phyloP scores from a whole-genome alignment of 306 rosid genomes.

The Prosopis cineraria region DNA sequence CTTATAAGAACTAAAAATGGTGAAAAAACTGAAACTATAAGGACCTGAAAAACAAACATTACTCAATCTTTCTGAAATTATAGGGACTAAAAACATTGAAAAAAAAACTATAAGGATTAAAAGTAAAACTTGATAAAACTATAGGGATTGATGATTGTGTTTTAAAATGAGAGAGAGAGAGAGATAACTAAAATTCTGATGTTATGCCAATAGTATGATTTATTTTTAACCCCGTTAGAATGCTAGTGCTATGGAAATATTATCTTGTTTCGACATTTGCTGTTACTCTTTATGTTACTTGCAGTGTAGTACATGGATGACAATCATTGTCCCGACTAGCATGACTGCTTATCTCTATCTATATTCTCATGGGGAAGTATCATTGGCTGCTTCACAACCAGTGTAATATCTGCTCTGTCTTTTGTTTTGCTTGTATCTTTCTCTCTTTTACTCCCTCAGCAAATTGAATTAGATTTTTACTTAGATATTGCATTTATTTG shows the following conservation, averaged over 20 bases:
- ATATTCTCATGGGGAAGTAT: slow-evolving; percentile 97
- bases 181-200: background rate
- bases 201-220: slow-evolving; percentile 16
- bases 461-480: slow-evolving; percentile 23
- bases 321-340: slow-evolving; percentile 90
- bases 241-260: slow-evolving; percentile 17
- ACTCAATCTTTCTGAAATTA: too few species aligned
- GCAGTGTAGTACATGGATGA: slow-evolving; percentile 99
- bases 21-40: too few species aligned
- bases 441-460: slow-evolving; percentile 9
- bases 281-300: slow-evolving; percentile 35
- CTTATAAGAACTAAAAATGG: too few species aligned
- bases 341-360: slow-evolving; percentile 98
- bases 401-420: slow-evolving; percentile 48
- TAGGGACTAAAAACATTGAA: too few species aligned
- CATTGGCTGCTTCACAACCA: slow-evolving; percentile 96
- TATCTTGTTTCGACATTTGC: slow-evolving; percentile 26
- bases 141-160: too few species aligned
- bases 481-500: slow-evolving; percentile 21
- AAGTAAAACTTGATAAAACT: too few species aligned
- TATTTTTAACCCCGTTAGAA: background rate
- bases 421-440: slow-evolving; percentile 28
- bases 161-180: too few species aligned
- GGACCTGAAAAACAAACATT: too few species aligned
- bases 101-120: too few species aligned